Conservation (phyloP, 192 early-diverging fungal genomes). For the Backusella luteola region DNA sequence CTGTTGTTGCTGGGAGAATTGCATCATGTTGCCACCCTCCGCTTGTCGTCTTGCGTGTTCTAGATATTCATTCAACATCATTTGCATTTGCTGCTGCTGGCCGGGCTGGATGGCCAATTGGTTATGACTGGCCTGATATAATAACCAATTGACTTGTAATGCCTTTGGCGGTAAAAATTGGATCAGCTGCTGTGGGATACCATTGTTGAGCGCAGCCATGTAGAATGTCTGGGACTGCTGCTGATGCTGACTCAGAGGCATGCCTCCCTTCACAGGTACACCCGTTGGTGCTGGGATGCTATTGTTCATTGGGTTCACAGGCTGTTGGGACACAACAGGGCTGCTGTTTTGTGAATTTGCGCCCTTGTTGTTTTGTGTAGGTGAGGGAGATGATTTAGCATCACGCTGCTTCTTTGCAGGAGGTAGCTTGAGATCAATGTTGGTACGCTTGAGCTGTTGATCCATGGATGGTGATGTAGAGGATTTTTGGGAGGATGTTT, state of each 20-base stretch:
- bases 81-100: conserved; percentile 33
- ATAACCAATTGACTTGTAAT: conserved; percentile 29
- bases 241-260: conserved; percentile 11
- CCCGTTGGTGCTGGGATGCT: not conserved
- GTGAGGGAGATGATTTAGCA: conserved; percentile 1
- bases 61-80: conserved; percentile 23
- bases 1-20: not conserved
- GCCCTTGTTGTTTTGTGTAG: not conserved
- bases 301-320: not conserved
- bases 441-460: conserved; percentile 22
- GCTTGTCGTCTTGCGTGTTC: conserved; percentile 3
- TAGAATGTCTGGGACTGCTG: conserved; percentile 21
- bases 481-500: not conserved
- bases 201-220: conserved; percentile 26
- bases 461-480: not conserved
- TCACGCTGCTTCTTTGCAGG: conserved; percentile 24
- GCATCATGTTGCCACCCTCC: not conserved
- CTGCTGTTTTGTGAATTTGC: not conserved
- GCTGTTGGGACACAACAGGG: not conserved
- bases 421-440: conserved; percentile 34
- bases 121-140: conserved; percentile 25
- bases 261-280: conserved; percentile 9
- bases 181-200: conserved; percentile 27
- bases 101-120: conserved; percentile 1
- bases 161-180: conserved; percentile 23